A percentile compares a stretch with the other conserved stretches of the same genome.
Evolutionary conservation across 331 rosid species (phyloP).

Genomic region (Dryas integrifolia): DNA sequence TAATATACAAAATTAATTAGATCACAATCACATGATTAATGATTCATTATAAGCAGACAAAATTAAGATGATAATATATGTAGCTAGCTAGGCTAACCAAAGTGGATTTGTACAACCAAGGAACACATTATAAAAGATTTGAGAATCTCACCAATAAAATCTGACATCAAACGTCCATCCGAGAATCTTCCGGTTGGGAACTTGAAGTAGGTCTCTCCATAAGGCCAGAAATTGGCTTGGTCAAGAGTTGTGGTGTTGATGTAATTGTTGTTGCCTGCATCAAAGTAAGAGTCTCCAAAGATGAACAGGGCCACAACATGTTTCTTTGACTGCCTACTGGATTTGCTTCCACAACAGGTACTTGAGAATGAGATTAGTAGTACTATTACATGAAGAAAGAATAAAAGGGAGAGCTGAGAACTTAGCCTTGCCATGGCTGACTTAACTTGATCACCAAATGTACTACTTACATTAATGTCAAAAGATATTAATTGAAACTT

Average conservation of each 20-base stretch:
- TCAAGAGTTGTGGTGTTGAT: constrained; percentile 76
- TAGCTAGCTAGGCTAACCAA: constrained; percentile 26
- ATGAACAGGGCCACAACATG: constrained; percentile 47
- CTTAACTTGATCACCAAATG: background rate
- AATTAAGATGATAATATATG: background rate
- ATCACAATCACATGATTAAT: background rate
- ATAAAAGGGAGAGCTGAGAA: constrained; percentile 17
- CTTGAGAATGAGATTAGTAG: constrained; percentile 1
- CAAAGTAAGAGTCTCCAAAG: constrained; percentile 86
- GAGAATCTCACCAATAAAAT: constrained; percentile 67
- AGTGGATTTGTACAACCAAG: constrained; percentile 19
- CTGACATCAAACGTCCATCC: constrained; percentile 80
- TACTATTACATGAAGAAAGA: constrained; percentile 15
- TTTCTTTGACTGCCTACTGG: constrained; percentile 2
- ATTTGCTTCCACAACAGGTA: constrained; percentile 15
- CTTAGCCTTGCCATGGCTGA: constrained; percentile 32
- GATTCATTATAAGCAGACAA: constrained; percentile 16
- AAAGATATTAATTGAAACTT: background rate
- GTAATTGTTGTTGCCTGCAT: constrained; percentile 92
- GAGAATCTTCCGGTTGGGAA: constrained; percentile 87
- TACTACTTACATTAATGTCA: background rate
- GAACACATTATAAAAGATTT: constrained; percentile 25
- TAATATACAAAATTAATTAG: background rate
- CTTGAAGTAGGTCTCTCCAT: constrained; percentile 66
- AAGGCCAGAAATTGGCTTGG: constrained; percentile 93